Percentiles rank a stretch among this genome's conserved stretches.
These are phyloP conservation scores for Pyrrhoderma noxium DNA, from an alignment of 1,284 basidiomycete species.

Conservation along the genomic window DNA sequence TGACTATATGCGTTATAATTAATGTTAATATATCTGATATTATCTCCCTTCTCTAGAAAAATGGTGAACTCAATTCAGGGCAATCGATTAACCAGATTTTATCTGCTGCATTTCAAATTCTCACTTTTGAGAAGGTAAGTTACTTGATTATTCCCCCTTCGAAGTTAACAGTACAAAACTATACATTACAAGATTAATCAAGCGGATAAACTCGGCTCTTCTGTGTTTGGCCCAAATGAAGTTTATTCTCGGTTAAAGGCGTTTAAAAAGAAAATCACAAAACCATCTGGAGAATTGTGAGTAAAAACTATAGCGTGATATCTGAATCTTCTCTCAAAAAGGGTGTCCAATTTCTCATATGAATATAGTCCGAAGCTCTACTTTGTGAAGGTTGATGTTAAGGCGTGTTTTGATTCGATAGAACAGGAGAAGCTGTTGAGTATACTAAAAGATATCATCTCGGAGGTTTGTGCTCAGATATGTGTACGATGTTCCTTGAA, in stretches of 20 bases:
- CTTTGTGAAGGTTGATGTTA: slow-evolving; percentile 95
- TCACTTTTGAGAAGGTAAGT: slow-evolving; percentile 78
- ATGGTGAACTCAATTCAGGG: slow-evolving; percentile 16
- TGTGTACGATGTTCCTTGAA: neutral
- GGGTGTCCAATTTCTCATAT: neutral
- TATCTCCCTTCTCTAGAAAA: neutral
- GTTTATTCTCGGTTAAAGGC: slow-evolving; percentile 67
- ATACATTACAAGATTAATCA: slow-evolving; percentile 47
- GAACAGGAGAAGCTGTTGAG: slow-evolving; percentile 80
- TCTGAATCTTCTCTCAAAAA: neutral
- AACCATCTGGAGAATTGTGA: slow-evolving; percentile 51
- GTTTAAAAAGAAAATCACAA: slow-evolving; percentile 54
- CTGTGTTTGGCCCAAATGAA: slow-evolving; percentile 79
- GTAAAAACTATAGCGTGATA: neutral
- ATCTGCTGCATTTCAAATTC: slow-evolving; percentile 74
- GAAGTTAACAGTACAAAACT: slow-evolving; percentile 2
- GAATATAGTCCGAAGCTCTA: slow-evolving; percentile 70
- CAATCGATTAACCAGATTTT: slow-evolving; percentile 85
- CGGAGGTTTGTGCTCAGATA: slow-evolving; percentile 44
- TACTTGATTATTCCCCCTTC: slow-evolving; percentile 3
- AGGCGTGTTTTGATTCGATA: slow-evolving; percentile 95
- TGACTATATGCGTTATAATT: slow-evolving; percentile 18
- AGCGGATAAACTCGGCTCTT: slow-evolving; percentile 62
- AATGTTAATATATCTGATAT: neutral
- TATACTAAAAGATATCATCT: slow-evolving; percentile 69